Percentiles rank a stretch among this genome's conserved stretches.
phyloP scores from a whole-genome alignment of 2,329 filamentous ascomycete species.

The Torrubiellomyces zombiae region DNA sequence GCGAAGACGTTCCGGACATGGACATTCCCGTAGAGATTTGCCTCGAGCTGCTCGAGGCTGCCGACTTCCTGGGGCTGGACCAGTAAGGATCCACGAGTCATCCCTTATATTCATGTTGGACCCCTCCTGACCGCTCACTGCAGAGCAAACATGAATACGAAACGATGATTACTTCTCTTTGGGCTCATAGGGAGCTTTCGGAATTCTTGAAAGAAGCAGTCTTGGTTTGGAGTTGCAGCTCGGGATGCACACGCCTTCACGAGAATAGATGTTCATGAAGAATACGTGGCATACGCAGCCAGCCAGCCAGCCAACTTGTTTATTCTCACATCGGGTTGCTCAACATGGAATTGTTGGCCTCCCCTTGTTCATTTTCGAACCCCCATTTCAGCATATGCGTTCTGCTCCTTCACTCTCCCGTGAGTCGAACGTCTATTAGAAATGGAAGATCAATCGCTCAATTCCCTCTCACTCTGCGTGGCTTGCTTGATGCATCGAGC shows the following conservation, averaged over 20 bases:
- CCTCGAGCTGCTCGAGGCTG: slow-evolving; percentile 60
- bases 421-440: slow-evolving; percentile 38
- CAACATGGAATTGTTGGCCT: no score
- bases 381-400: slow-evolving; percentile 39
- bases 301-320: no score
- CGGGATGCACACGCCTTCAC: no score
- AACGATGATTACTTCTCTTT: no score
- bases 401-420: slow-evolving; percentile 27
- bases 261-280: slow-evolving; percentile 1
- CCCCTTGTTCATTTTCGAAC: no score
- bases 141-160: slow-evolving; percentile 22
- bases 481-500: slow-evolving; percentile 24
- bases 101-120: slow-evolving; percentile 12
- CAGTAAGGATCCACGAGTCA: slow-evolving; percentile 21
- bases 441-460: slow-evolving; percentile 35
- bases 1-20: slow-evolving; percentile 62
- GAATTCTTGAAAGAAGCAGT: no score
- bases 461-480: slow-evolving; percentile 35
- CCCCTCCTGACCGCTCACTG: slow-evolving; percentile 12
- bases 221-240: no score
- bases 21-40: slow-evolving; percentile 66
- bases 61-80: slow-evolving; percentile 60
- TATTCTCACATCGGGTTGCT: no score
- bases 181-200: no score
- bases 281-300: no score